phyloP scores from a whole-genome alignment of 306 rosid genomes.

The Quercus agrifolia region DNA sequence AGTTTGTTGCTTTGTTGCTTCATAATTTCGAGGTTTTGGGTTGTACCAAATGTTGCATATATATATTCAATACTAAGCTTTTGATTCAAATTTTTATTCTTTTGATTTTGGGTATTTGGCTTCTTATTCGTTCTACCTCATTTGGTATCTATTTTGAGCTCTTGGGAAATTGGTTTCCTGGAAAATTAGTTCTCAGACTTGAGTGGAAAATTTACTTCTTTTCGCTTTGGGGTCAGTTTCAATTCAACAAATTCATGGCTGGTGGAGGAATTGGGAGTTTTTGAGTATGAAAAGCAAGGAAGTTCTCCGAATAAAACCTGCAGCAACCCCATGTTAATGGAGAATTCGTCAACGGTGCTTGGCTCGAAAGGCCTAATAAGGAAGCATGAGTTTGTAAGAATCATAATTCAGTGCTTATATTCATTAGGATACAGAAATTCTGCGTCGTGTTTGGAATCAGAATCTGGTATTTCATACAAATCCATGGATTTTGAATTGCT shows the following conservation, averaged over 20 bases:
- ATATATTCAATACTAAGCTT: neutral
- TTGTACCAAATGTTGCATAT: neutral
- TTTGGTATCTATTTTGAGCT: neutral
- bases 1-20: constrained; percentile 4
- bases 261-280: constrained; percentile 9
- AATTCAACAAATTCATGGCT: constrained; percentile 7
- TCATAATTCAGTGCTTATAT: constrained; percentile 65
- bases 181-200: too few species aligned
- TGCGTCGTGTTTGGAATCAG: constrained; percentile 66
- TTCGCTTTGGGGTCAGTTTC: neutral
- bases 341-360: constrained; percentile 38
- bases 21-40: constrained; percentile 10
- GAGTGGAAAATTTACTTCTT: neutral
- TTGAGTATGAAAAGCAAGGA: constrained; percentile 2
- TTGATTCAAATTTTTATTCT: neutral
- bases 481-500: constrained; percentile 52
- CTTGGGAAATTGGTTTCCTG: neutral
- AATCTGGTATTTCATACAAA: constrained; percentile 64
- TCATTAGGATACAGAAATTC: constrained; percentile 63
- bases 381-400: constrained; percentile 65
- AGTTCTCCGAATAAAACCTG: constrained; percentile 15
- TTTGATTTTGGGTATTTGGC: neutral
- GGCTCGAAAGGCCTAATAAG: constrained; percentile 62
- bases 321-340: constrained; percentile 34
- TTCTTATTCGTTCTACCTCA: neutral